These are phyloP conservation scores for Euphorbia celastroides DNA, from an alignment of 441 rosid genomes.

Conservation along the genomic window DNA sequence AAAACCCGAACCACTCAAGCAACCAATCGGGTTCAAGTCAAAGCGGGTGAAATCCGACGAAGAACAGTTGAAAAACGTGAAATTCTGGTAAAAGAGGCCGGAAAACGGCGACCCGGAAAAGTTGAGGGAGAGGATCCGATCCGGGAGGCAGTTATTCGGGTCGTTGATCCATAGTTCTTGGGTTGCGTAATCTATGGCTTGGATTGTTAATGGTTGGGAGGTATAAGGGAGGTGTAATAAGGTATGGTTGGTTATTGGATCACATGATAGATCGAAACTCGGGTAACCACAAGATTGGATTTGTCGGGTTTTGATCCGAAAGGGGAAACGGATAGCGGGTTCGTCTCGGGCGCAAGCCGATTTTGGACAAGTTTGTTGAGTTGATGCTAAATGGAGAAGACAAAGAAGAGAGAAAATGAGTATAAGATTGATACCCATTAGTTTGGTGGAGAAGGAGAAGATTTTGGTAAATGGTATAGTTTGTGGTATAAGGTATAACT, in stretches of 20 bases:
- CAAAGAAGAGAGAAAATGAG: conserved; percentile 1
- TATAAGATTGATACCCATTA: neutral
- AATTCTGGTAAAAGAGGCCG: conserved; percentile 27
- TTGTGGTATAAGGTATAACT: too few relatives aligned
- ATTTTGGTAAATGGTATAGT: neutral
- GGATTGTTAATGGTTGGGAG: conserved; percentile 41
- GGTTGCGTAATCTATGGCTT: conserved; percentile 39
- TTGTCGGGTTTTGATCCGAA: conserved; percentile 34
- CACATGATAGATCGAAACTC: conserved; percentile 52
- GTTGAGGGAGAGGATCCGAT: conserved; percentile 41
- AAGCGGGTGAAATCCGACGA: conserved; percentile 20
- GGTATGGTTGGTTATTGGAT: conserved; percentile 26
- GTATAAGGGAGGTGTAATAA: conserved; percentile 38
- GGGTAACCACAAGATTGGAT: conserved; percentile 38
- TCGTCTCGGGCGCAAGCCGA: conserved; percentile 25
- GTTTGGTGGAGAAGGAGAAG: neutral
- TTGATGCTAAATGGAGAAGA: neutral
- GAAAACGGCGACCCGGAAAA: conserved; percentile 44
- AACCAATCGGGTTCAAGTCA: conserved; percentile 42
- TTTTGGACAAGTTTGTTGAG: neutral
- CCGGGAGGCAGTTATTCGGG: conserved; percentile 45
- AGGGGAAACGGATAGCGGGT: conserved; percentile 51
- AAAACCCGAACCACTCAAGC: conserved; percentile 39
- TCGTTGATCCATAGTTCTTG: conserved; percentile 56
- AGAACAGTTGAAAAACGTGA: conserved; percentile 60